phyloP scores from a whole-genome alignment of 768 basidiomycete genomes.

The Cyclocybe aegerita region DNA sequence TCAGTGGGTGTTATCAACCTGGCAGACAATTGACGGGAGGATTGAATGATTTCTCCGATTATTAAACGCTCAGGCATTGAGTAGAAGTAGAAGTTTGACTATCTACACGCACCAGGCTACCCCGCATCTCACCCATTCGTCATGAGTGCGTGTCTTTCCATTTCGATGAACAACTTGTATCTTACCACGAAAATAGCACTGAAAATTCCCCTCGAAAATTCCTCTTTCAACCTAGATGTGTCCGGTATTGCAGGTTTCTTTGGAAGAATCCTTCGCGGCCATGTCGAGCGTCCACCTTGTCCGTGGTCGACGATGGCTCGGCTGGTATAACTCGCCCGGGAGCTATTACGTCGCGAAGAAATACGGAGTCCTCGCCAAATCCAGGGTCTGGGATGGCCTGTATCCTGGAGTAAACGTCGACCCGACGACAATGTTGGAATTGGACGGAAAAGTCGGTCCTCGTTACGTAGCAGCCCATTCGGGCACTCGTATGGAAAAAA shows the following conservation, averaged over 20 bases:
- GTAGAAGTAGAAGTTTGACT: too few species aligned
- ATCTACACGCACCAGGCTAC: too few species aligned
- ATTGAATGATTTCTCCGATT: too few species aligned
- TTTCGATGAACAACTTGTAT: too few species aligned
- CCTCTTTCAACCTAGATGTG: slow-evolving; percentile 13
- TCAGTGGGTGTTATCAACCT: too few species aligned
- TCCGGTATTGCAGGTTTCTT: slow-evolving; percentile 18
- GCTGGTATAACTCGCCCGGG: slow-evolving; percentile 20
- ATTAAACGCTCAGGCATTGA: too few species aligned
- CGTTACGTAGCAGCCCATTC: slow-evolving; percentile 14
- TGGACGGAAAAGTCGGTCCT: slow-evolving; percentile 13
- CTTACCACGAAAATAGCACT: not conserved
- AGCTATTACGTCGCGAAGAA: slow-evolving; percentile 17
- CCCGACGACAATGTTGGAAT: slow-evolving; percentile 14
- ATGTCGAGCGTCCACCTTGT: slow-evolving; percentile 19
- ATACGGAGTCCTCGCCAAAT: slow-evolving; percentile 13
- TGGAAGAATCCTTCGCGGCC: slow-evolving; percentile 17
- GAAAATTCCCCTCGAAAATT: slow-evolving; percentile 5
- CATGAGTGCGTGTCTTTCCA: too few species aligned
- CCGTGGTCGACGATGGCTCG: slow-evolving; percentile 13
- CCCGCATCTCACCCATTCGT: too few species aligned
- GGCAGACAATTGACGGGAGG: too few species aligned
- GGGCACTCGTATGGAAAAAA: slow-evolving; percentile 11
- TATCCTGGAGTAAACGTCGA: slow-evolving; percentile 14
- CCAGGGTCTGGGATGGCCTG: slow-evolving; percentile 16